These are phyloP conservation scores for Escovopsis sp. DNA, from an alignment of 2,329 filamentous ascomycete genomes.

Conservation along the genomic window DNA sequence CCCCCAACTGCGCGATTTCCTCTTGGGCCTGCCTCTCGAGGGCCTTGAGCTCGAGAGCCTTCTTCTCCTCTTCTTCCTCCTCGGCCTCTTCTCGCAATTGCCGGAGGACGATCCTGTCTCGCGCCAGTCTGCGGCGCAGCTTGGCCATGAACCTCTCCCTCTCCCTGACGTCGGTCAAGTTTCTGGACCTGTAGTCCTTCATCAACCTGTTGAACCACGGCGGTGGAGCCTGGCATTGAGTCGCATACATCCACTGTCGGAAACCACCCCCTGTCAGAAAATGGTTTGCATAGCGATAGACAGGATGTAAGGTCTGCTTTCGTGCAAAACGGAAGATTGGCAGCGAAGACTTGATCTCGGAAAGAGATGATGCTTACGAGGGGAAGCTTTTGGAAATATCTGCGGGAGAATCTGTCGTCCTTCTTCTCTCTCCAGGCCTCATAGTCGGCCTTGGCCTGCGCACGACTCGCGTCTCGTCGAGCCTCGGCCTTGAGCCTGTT, in stretches of 20 bases:
- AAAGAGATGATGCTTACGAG: neutral
- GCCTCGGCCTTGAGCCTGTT: no score
- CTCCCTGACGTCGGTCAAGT: neutral
- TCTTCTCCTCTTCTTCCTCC: neutral
- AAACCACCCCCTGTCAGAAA: neutral
- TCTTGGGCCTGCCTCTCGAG: no score
- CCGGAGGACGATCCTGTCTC: neutral
- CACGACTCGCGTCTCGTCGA: conserved; percentile 1
- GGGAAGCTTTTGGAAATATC: conserved; percentile 4
- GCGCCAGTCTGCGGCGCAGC: no score
- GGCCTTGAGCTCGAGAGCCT: neutral
- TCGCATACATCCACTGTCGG: neutral
- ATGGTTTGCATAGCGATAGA: neutral
- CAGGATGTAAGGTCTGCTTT: no score
- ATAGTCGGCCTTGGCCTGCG: conserved; percentile 1
- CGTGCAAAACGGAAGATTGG: no score
- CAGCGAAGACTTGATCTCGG: neutral
- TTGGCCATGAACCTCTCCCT: neutral
- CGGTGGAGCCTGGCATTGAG: neutral
- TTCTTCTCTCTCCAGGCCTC: conserved; percentile 3
- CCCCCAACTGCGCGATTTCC: no score
- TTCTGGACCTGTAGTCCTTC: neutral
- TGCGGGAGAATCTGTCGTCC: conserved; percentile 2
- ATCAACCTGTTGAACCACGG: neutral
- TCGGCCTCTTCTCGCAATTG: neutral